These are phyloP conservation scores for Ogataea allantospora DNA, from an alignment of 805 yeast genomes.

Conservation along the genomic window DNA sequence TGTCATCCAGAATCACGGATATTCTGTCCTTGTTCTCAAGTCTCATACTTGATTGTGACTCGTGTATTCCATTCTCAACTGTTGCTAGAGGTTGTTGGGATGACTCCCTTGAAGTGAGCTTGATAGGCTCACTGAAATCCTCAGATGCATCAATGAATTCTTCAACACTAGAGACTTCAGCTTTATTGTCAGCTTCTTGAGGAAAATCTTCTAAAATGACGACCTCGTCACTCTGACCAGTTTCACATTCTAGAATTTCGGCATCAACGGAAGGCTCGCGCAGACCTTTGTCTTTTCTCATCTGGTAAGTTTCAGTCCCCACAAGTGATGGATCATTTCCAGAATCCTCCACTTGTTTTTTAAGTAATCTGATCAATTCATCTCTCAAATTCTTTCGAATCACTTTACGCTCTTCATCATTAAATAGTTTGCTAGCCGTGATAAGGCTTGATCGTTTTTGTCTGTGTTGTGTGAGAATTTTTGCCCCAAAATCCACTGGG, in stretches of 20 bases:
- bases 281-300: conserved; percentile 3
- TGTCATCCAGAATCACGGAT: conserved; percentile 8
- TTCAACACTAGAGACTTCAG: not conserved
- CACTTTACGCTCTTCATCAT: conserved; percentile 26
- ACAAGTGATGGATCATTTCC: conserved; percentile 27
- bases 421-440: conserved; percentile 23
- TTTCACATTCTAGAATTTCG: not conserved
- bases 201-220: conserved; percentile 7
- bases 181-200: not conserved
- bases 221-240: conserved; percentile 9
- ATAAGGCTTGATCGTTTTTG: conserved; percentile 11
- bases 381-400: conserved; percentile 27
- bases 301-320: conserved; percentile 25
- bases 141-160: not conserved
- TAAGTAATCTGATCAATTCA: conserved; percentile 25
- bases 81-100: not conserved
- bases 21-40: conserved; percentile 1
- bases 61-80: not conserved
- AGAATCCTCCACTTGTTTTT: conserved; percentile 24
- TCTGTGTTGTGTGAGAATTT: conserved; percentile 20
- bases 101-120: not conserved
- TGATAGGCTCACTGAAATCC: not conserved
- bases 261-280: conserved; percentile 6
- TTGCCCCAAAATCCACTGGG: conserved; percentile 40
- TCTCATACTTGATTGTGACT: no score